Evolutionary conservation across 2,329 filamentous ascomycete species (phyloP), one percentile per base, ranked within the genome.

Genomic region (Neoarthrinium moseri): DNA sequence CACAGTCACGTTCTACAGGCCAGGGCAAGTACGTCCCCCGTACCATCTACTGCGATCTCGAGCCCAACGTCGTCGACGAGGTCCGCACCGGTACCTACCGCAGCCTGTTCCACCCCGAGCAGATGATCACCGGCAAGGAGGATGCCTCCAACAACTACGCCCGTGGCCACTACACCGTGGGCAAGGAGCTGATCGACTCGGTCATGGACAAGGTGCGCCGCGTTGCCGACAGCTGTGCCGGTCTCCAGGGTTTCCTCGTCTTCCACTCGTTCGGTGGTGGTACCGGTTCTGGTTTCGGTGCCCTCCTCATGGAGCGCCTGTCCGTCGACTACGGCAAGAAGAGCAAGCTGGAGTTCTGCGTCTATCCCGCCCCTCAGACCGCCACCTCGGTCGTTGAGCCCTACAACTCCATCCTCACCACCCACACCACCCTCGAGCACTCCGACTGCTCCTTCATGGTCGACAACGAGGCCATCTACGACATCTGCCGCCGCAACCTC

Each of bases 71-170:
- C 66, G 86, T 99, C 78, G 94, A 99, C 68, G 94, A 97, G 80
- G 94, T 97, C 76, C 91, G 94, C 78, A 97, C 91, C 63, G 94
- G 94, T 68, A 74, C 90, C 70, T 99, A 97, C 84, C 89, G 92
- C 66, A 87, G 83, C 68, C 87, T 99, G 56, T 97, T 97, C 85
- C 94, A 97, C 80, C 94, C 94, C 50, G 94, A 97, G 78, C 88
- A 95, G 78, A 96, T 99, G 92, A 96, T 99, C 75, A 96, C 90
- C 56, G 94, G 94, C 76, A 97, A 97, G 86, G 94, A 97, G 83
- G 94, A 97, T 85, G 94, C 94, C 59, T 96, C 92, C 61, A 99
- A 99, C 88, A 99, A 99, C 86, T 97, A 97, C 69, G 94, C 94
- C 63, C 92, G 94, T 83, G 94, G 94, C 60, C 94, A 99, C 81